phyloP scores from a whole-genome alignment of 805 yeast genomes.

The Teunomyces kruisii region DNA sequence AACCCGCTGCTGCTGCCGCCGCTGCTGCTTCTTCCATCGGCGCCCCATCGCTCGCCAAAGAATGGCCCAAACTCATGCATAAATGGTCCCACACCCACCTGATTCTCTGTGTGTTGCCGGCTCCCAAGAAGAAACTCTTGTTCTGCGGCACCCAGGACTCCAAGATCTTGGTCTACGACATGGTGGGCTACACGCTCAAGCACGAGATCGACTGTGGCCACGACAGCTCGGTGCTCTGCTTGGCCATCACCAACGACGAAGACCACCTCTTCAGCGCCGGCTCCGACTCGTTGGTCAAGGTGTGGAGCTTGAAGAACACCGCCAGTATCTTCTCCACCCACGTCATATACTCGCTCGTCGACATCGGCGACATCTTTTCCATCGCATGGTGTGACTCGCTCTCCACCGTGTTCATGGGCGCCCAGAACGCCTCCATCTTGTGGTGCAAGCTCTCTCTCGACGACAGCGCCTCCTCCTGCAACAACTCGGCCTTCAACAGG shows the following conservation, averaged over 20 bases:
- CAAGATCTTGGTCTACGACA: slow-evolving; percentile 67
- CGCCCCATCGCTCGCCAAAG: neutral
- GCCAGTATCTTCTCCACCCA: slow-evolving; percentile 42
- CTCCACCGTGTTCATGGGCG: slow-evolving; percentile 75
- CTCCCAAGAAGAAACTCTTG: slow-evolving; percentile 55
- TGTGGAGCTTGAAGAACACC: slow-evolving; percentile 60
- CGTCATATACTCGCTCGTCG: slow-evolving; percentile 79
- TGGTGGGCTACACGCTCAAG: slow-evolving; percentile 59
- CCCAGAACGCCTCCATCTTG: slow-evolving; percentile 86
- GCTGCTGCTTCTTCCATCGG: too few species aligned
- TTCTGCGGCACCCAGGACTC: slow-evolving; percentile 94
- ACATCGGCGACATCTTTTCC: slow-evolving; percentile 92
- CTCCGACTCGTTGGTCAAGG: slow-evolving; percentile 83
- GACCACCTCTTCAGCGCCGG: slow-evolving; percentile 77
- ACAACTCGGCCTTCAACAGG: slow-evolving; percentile 18
- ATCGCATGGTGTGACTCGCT: slow-evolving; percentile 63
- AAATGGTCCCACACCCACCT: slow-evolving; percentile 75
- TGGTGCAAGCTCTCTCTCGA: slow-evolving; percentile 51
- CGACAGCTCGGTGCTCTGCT: slow-evolving; percentile 70
- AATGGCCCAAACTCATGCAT: slow-evolving; percentile 40
- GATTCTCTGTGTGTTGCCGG: slow-evolving; percentile 67
- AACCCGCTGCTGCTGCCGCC: too few species aligned
- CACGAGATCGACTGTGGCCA: slow-evolving; percentile 46
- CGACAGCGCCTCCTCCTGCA: neutral
- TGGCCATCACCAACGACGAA: slow-evolving; percentile 56